Evolutionary conservation across 176 grass and related monocot species (phyloP).

Genomic region (Calamus simplicifolius): DNA sequence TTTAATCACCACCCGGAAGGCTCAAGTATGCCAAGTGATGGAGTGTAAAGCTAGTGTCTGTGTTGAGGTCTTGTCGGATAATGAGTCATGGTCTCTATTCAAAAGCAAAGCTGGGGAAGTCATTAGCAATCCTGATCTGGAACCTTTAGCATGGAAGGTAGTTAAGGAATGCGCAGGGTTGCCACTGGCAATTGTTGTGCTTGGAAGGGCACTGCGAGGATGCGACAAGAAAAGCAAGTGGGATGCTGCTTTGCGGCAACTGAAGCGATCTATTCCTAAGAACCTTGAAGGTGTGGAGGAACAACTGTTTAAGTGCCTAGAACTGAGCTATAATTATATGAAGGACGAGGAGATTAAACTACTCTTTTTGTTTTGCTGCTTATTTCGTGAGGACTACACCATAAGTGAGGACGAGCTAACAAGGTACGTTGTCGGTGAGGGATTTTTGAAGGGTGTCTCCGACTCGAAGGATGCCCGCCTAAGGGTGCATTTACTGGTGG

Average conservation of each 20-base stretch:
- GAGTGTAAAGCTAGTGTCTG: background rate
- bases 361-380: conserved; percentile 19
- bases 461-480: conserved; percentile 2
- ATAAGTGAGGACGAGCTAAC: conserved; percentile 20
- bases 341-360: background rate
- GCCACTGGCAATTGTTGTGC: conserved; percentile 22
- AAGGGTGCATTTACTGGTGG: conserved; percentile 11
- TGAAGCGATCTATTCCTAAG: conserved; percentile 6
- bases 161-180: conserved; percentile 16
- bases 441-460: background rate
- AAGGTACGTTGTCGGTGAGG: conserved; percentile 1
- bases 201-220: conserved; percentile 12
- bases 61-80: conserved; percentile 5
- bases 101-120: conserved; percentile 16
- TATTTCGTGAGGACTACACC: conserved; percentile 21
- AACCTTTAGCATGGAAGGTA: conserved; percentile 14
- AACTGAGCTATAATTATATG: conserved; percentile 24
- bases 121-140: conserved; percentile 2
- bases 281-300: conserved; percentile 10
- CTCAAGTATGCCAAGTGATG: conserved; percentile 11
- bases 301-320: conserved; percentile 13
- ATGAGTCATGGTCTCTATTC: conserved; percentile 30
- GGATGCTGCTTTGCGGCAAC: conserved; percentile 3
- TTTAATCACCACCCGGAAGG: conserved; percentile 18
- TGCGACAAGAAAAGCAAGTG: background rate